Evolutionary conservation across 2,329 filamentous ascomycete species (phyloP).

Genomic region (Fusarium algeriense): DNA sequence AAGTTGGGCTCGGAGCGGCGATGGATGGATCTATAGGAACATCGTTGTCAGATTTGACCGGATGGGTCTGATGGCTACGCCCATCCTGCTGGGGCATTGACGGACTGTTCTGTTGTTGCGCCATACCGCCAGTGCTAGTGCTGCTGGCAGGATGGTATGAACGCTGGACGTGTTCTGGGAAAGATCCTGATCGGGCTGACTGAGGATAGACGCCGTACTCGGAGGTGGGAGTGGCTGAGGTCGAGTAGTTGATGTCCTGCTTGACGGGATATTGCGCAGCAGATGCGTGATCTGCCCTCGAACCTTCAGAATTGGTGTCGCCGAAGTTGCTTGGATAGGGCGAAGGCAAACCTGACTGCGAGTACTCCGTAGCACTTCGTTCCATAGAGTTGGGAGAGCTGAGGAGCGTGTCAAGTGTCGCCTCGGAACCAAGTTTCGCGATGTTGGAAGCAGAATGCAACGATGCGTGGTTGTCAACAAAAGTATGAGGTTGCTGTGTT

Average conservation of each 20-base stretch:
- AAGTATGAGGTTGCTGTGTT: conserved; percentile 51
- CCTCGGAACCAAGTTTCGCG: conserved; percentile 45
- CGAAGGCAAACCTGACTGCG: conserved; percentile 89
- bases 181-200: conserved; percentile 83
- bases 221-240: conserved; percentile 86
- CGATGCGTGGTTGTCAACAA: conserved; percentile 46
- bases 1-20: conserved; percentile 91
- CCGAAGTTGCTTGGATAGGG: conserved; percentile 74
- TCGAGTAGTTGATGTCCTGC: conserved; percentile 83
- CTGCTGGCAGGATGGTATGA: conserved; percentile 83
- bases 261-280: conserved; percentile 89
- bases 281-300: conserved; percentile 90
- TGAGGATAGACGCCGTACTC: conserved; percentile 86
- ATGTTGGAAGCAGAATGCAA: conserved; percentile 38
- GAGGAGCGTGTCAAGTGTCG: conserved; percentile 45
- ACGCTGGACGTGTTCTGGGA: conserved; percentile 88
- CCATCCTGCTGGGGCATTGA: conserved; percentile 89
- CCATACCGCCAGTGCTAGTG: conserved; percentile 87
- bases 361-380: conserved; percentile 78
- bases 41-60: conserved; percentile 94
- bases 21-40: conserved; percentile 99
- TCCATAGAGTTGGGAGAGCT: conserved; percentile 62
- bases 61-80: conserved; percentile 79
- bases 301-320: conserved; percentile 85
- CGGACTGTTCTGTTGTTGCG: conserved; percentile 97